Conservation (phyloP, 2,329 filamentous ascomycete species). For the Fusarium marasasianum region DNA sequence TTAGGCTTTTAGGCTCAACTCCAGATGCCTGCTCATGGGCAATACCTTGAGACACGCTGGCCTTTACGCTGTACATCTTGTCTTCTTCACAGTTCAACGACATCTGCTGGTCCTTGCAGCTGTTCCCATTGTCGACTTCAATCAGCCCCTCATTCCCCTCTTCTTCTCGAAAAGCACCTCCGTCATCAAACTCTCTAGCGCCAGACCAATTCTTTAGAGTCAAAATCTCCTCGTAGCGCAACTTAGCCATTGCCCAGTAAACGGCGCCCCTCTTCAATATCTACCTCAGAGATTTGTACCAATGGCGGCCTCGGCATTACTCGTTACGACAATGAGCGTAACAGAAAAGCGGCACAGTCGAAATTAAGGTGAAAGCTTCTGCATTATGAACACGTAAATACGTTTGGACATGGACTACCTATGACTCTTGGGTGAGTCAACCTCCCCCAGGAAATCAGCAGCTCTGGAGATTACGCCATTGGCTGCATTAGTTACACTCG, state of each 20-base stretch:
- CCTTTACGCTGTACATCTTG: not conserved
- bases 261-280: constrained; percentile 30
- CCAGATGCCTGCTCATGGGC: not conserved
- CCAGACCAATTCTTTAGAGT: constrained; percentile 35
- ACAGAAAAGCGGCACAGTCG: constrained; percentile 9
- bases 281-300: constrained; percentile 25
- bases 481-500: constrained; percentile 26
- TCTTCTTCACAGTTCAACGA: not conserved
- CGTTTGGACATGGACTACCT: constrained; percentile 6
- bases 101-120: not conserved
- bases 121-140: not conserved
- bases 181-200: constrained; percentile 42
- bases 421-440: constrained; percentile 34
- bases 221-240: constrained; percentile 26
- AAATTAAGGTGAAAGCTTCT: constrained; percentile 20
- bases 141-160: constrained; percentile 25
- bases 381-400: constrained; percentile 29
- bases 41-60: not conserved
- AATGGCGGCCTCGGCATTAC: constrained; percentile 39
- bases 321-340: not conserved
- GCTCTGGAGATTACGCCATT: constrained; percentile 18
- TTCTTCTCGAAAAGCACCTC: constrained; percentile 34
- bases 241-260: constrained; percentile 26
- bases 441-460: constrained; percentile 24
- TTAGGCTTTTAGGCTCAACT: not conserved